Evolutionary conservation across 805 yeast genomes (phyloP).

Genomic region (Metschnikowia anglica): DNA sequence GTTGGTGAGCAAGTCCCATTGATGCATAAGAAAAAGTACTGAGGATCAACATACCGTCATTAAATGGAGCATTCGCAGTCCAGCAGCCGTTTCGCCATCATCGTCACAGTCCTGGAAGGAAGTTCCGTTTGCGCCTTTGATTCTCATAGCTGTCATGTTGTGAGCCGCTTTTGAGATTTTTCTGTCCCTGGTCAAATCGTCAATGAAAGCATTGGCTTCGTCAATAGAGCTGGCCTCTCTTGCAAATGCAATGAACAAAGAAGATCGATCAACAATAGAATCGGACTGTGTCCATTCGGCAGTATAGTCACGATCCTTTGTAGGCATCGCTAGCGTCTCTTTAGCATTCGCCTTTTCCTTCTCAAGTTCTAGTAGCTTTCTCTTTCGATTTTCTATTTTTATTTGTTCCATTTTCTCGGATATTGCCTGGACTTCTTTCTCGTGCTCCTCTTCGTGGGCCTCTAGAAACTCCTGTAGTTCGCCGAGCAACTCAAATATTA

Average conservation of each 20-base stretch:
- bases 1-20: not conserved
- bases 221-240: constrained; percentile 59
- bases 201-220: constrained; percentile 59
- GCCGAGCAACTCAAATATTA: constrained; percentile 72
- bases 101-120: constrained; percentile 86
- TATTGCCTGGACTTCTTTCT: constrained; percentile 1
- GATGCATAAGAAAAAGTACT: not conserved
- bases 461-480: constrained; percentile 57
- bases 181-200: constrained; percentile 57
- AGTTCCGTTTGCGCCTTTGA: constrained; percentile 54
- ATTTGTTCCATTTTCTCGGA: constrained; percentile 27
- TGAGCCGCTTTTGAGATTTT: constrained; percentile 70
- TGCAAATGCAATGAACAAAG: constrained; percentile 81
- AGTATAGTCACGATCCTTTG: constrained; percentile 43
- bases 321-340: not conserved
- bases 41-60: constrained; percentile 47
- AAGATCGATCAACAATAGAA: constrained; percentile 77
- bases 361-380: constrained; percentile 1
- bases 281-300: constrained; percentile 77
- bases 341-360: not conserved
- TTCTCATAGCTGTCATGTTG: constrained; percentile 86
- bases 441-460: constrained; percentile 24
- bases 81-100: constrained; percentile 97
- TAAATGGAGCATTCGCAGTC: constrained; percentile 78
- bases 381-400: constrained; percentile 2